Evolutionary conservation across 2,329 filamentous ascomycete genomes (phyloP), one percentile per base, ranked within the genome.

Genomic region (Verticillium longisporum): DNA sequence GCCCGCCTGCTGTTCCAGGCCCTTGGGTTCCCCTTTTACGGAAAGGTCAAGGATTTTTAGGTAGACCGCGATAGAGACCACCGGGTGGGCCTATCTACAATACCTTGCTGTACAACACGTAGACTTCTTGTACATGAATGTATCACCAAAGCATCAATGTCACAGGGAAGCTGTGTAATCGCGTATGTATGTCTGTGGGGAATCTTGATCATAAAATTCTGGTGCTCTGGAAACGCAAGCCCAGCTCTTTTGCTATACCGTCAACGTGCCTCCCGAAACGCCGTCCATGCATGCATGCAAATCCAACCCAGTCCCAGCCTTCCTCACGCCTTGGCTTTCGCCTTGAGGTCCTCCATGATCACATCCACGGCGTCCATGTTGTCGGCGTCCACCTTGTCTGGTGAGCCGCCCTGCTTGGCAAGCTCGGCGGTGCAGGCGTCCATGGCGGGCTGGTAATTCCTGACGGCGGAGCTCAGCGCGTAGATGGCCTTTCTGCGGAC

Each of bases 371-470:
- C 87, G 59, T 92, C 90, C 95, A 98, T 98, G 73, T 97, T 87
- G 21, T 77, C 79, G 0, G 94, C 92, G 70, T 97, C 90, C n/a
- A 94, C 77, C 67, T 86, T 87, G 18, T 74, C 79, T 34, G 81
- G 79, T 6, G 75, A 74, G 1, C 86, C 83, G 57, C 86, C 84
- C 56, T 78, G 74, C 68, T 84, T 84, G 21, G 74, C 75, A 69
- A 90, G 76, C 68, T 88, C 83, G 38, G 83, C 80, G 1, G 87
- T 84, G 63, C 92, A 79, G 31, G 81, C 78, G 72, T 92, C 88
- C 76, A 94, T 81, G 32, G 88, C 88, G 1, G 92, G 90, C 77
- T 97, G 94, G 74, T 91, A 96, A 74, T 99, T 99, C 72, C 95
- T 83, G 60, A 91, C 85, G 5, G 87, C 89, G 14, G 88, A 94